Base-by-base conservation (phyloP, 1,284 basidiomycete species). In the Coniferiporia weirii region DNA sequence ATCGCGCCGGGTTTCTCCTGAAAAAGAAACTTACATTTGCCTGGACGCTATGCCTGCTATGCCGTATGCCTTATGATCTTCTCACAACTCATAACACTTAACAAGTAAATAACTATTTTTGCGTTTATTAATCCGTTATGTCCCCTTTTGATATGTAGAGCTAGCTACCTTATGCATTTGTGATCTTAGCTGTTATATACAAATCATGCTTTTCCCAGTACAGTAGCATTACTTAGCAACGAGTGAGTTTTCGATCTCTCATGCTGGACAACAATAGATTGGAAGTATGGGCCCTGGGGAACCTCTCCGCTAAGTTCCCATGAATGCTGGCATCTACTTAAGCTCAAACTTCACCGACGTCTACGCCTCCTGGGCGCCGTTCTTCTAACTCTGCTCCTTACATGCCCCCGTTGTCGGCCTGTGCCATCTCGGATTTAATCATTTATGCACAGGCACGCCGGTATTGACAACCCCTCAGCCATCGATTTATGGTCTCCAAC, bases 21-120 rank as follows among this genome's bases (percentile, higher is more conserved):
- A 47, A 17, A 36, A 13, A 40, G 17, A 7, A 34, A 7, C 13
- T 17, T 13, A 22, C 22, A 10, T 8, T 15, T 7, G 45, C 34
- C n/a, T 27, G 9, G 12, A 27, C 34, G 17, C 27, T 38, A 53
- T 35, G 15, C n/a, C 15, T 49, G 17, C 15, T 46, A 46, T 46
- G 44, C 47, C 17, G 48, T 48, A 59, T 59, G 50, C 43, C 8
- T 51, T 46, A 52, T 53, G 48, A 36, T 20, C 9, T 47, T 40
- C 44, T n/a, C 19, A n/a, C 17, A 17, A 9, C 1, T 19, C 17
- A 3, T 46, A 2, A n/a, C 17, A n/a, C 44, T n/a, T 46, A 46
- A 9, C 15, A n/a, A 46, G n/a, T 19, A 46, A 20, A 8, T 9
- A 40, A 40, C 13, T 46, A 46, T 46, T 46, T 9, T 19, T 19